Percentiles rank a stretch among this genome's conserved stretches.
phyloP scores from a whole-genome alignment of 495 filamentous ascomycete genomes.

The Penicillium pulvis region DNA sequence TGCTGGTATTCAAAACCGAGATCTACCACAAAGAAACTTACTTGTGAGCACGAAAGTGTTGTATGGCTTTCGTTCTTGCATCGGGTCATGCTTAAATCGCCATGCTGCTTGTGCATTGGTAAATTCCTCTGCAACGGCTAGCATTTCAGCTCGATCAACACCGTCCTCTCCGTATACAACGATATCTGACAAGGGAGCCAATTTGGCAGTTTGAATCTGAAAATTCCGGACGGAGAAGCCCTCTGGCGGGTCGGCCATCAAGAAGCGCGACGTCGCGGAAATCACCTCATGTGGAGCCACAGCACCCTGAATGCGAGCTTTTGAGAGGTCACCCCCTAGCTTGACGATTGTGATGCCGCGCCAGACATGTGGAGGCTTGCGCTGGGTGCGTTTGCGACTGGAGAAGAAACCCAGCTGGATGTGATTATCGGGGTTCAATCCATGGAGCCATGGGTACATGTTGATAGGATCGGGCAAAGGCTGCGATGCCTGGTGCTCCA shows the following conservation, averaged over 20 bases:
- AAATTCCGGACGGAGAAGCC: slow-evolving; percentile 91
- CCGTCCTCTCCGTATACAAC: slow-evolving; percentile 82
- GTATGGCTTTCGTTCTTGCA: slow-evolving; percentile 62
- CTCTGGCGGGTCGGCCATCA: slow-evolving; percentile 75
- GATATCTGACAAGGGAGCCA: slow-evolving; percentile 86
- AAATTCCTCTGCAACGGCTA: slow-evolving; percentile 69
- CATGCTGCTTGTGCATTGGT: slow-evolving; percentile 75
- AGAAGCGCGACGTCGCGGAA: slow-evolving; percentile 41
- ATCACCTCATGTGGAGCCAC: slow-evolving; percentile 80
- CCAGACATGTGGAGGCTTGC: slow-evolving; percentile 76
- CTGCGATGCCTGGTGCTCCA: slow-evolving; percentile 74
- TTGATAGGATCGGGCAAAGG: slow-evolving; percentile 78
- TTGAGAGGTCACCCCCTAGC: slow-evolving; percentile 74
- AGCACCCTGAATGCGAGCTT: slow-evolving; percentile 82
- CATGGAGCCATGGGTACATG: slow-evolving; percentile 98
- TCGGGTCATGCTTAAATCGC: slow-evolving; percentile 61
- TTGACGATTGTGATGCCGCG: slow-evolving; percentile 87
- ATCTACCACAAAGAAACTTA: slow-evolving; percentile 33
- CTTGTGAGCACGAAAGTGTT: slow-evolving; percentile 81
- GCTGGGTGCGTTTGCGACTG: slow-evolving; percentile 67
- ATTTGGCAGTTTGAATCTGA: slow-evolving; percentile 91
- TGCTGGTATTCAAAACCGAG: neutral
- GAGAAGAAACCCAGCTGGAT: slow-evolving; percentile 89
- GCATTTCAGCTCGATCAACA: slow-evolving; percentile 53
- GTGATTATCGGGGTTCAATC: slow-evolving; percentile 85